Conservation (phyloP, 2,329 filamentous ascomycete genomes). For the Bipolaris cookei region DNA sequence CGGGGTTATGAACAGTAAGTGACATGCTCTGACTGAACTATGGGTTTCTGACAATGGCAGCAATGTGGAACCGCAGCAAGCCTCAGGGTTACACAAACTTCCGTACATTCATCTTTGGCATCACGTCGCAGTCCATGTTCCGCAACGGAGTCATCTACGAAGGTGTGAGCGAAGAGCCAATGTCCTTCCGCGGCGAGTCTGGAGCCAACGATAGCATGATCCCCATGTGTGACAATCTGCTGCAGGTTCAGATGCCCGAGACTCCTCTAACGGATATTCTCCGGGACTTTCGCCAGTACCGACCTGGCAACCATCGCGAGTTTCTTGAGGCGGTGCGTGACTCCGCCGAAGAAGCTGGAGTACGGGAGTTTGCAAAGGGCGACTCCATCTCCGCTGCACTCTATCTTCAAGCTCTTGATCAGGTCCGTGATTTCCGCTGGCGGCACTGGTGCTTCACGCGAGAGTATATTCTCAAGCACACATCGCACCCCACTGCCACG, state of each 20-base stretch:
- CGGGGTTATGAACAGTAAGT: conserved; percentile 74
- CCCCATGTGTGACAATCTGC: conserved; percentile 85
- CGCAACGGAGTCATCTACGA: conserved; percentile 90
- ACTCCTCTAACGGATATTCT: conserved; percentile 90
- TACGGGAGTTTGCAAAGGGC: conserved; percentile 67
- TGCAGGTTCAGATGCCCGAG: conserved; percentile 84
- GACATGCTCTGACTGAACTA: neutral
- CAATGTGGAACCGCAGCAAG: conserved; percentile 89
- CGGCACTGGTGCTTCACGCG: conserved; percentile 85
- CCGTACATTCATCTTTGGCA: conserved; percentile 96
- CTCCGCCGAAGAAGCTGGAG: conserved; percentile 57
- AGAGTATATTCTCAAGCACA: conserved; percentile 83
- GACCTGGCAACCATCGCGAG: conserved; percentile 84
- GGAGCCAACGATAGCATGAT: conserved; percentile 96
- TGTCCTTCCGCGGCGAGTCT: conserved; percentile 88
- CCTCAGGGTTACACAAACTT: conserved; percentile 86
- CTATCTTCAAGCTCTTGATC: conserved; percentile 64
- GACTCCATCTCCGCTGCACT: conserved; percentile 63
- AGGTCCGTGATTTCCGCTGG: conserved; percentile 83
- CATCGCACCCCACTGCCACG: conserved; percentile 76
- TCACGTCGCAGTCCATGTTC: conserved; percentile 93
- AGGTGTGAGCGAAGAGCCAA: conserved; percentile 75
- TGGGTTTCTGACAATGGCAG: conserved; percentile 44
- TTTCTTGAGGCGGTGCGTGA: conserved; percentile 76
- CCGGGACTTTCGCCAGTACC: conserved; percentile 85